A percentile compares a stretch with the other conserved stretches of the same genome.
These are phyloP conservation scores for Echium plantagineum DNA, from an alignment of 257 asterid genomes.

Conservation along the genomic window DNA sequence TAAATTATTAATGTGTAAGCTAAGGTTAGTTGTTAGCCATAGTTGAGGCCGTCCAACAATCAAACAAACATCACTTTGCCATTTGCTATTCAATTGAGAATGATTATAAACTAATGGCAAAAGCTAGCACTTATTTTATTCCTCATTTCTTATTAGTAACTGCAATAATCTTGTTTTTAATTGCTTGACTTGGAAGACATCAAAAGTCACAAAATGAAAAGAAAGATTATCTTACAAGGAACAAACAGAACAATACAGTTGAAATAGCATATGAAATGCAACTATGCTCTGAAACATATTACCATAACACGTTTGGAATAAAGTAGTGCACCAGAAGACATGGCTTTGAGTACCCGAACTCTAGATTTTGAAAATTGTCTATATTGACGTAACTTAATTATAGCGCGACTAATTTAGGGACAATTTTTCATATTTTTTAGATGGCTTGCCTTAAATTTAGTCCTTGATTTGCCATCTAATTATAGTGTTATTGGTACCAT, in stretches of 20 bases:
- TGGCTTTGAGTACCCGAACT: background rate
- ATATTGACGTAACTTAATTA: too few species aligned
- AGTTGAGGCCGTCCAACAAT: background rate
- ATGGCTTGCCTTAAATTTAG: too few species aligned
- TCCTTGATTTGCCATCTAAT: too few species aligned
- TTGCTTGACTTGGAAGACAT: background rate
- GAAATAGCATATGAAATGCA: too few species aligned
- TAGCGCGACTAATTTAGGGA: too few species aligned
- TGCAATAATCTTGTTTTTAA: background rate
- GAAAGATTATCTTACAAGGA: background rate
- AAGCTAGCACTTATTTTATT: background rate
- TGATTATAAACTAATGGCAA: background rate
- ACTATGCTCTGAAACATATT: too few species aligned
- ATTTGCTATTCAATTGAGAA: background rate
- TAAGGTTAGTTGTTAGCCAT: too few species aligned
- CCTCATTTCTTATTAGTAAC: background rate
- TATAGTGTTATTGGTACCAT: too few species aligned
- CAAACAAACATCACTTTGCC: background rate
- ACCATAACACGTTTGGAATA: background rate
- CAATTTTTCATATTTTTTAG: too few species aligned
- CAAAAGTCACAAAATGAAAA: background rate
- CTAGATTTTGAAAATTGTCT: too few species aligned
- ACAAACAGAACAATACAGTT: background rate
- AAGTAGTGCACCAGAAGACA: background rate
- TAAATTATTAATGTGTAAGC: too few species aligned